These are phyloP conservation scores for Carex cristatella DNA, from an alignment of 176 grass and related monocot genomes.

Conservation along the genomic window DNA sequence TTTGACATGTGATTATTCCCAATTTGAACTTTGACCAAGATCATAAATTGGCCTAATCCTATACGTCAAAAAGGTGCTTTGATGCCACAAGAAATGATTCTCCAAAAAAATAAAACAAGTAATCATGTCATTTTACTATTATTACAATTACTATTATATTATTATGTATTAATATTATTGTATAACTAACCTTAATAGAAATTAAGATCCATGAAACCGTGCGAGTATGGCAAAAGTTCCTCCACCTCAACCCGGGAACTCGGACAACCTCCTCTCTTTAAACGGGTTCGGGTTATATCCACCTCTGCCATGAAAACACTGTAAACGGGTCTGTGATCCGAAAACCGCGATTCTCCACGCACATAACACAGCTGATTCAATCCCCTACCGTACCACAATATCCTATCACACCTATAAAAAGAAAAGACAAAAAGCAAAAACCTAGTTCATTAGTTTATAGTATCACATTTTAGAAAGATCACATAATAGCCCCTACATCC, in stretches of 20 bases:
- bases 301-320: constrained; percentile 85
- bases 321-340: constrained; percentile 87
- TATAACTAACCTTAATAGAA: constrained; percentile 44
- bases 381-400: constrained; percentile 81
- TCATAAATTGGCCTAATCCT: background rate
- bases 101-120: background rate
- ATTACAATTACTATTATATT: background rate
- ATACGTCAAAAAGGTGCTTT: background rate
- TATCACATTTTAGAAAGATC: background rate
- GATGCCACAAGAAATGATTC: background rate
- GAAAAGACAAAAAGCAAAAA: background rate
- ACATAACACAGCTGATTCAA: constrained; percentile 77
- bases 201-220: constrained; percentile 69
- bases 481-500: background rate
- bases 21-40: background rate
- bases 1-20: background rate
- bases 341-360: constrained; percentile 83
- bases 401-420: constrained; percentile 81
- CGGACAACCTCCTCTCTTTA: constrained; percentile 44
- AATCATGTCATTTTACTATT: background rate
- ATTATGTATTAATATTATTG: too few species aligned
- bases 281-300: constrained; percentile 50
- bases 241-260: constrained; percentile 63
- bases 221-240: constrained; percentile 55
- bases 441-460: background rate